phyloP scores from a whole-genome alignment of 2,329 filamentous ascomycete genomes.

The Arthrobotrys musiformis region DNA sequence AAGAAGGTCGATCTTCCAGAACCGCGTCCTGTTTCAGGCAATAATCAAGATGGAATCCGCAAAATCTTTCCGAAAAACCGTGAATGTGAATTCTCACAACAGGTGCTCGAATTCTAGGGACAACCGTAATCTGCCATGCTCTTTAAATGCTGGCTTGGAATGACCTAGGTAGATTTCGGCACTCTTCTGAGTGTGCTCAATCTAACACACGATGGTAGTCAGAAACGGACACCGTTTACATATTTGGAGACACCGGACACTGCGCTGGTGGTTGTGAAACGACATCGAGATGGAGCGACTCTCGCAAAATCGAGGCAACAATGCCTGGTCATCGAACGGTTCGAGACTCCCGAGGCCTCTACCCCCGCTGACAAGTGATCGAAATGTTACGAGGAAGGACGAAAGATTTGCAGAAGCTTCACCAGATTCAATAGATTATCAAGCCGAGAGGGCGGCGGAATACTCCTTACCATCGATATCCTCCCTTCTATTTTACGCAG shows the following conservation, averaged over 20 bases:
- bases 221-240: constrained; percentile 4
- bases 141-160: constrained; percentile 33
- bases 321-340: constrained; percentile 11
- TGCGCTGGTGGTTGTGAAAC: constrained; percentile 8
- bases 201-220: constrained; percentile 29
- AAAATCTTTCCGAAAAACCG: constrained; percentile 55
- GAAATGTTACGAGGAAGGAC: constrained; percentile 7
- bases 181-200: neutral
- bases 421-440: neutral
- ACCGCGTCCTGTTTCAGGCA: constrained; percentile 52
- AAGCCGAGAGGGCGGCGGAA: constrained; percentile 66
- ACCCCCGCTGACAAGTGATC: constrained; percentile 2
- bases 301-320: constrained; percentile 27
- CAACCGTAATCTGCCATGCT: neutral
- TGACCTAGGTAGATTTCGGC: neutral
- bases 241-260: constrained; percentile 5
- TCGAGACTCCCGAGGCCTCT: constrained; percentile 21
- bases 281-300: constrained; percentile 29
- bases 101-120: neutral
- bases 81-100: constrained; percentile 13
- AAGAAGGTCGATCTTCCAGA: constrained; percentile 55
- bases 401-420: neutral
- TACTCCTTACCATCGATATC: constrained; percentile 94
- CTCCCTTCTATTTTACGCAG: constrained; percentile 83
- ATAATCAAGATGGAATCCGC: constrained; percentile 55